These are phyloP conservation scores for Lactarius hatsudake DNA, from an alignment of 768 basidiomycete species.

Conservation along the genomic window DNA sequence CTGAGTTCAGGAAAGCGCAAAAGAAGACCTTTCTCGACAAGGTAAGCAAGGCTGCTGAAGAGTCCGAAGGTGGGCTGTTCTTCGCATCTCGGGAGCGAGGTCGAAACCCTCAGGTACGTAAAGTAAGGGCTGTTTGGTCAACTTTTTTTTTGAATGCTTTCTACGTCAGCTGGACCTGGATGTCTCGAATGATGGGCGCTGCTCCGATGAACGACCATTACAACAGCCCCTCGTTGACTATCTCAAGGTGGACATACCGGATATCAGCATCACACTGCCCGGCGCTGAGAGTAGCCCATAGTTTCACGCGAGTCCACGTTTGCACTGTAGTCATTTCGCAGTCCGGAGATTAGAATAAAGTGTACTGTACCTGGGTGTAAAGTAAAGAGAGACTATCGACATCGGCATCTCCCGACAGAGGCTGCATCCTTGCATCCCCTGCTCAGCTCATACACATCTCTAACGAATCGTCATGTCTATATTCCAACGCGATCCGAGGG, in stretches of 20 bases:
- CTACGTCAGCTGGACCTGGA: neutral
- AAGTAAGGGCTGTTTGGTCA: too few relatives aligned
- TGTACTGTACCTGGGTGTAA: neutral
- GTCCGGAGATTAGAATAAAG: neutral
- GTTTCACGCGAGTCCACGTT: neutral
- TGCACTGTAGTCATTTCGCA: neutral
- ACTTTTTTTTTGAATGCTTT: neutral
- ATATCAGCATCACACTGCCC: conserved; percentile 15
- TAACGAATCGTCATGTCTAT: conserved; percentile 39
- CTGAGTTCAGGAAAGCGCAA: conserved; percentile 16
- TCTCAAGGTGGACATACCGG: conserved; percentile 25
- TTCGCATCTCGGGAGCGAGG: conserved; percentile 19
- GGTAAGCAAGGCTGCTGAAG: neutral
- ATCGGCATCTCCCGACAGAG: conserved; percentile 20
- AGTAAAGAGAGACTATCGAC: neutral
- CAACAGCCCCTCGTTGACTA: conserved; percentile 16
- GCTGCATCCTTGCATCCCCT: neutral
- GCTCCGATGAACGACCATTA: neutral
- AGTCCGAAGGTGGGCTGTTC: conserved; percentile 17
- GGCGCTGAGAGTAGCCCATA: conserved; percentile 5
- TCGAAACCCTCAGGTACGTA: conserved; percentile 8
- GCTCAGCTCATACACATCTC: conserved; percentile 7
- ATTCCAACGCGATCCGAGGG: conserved; percentile 90
- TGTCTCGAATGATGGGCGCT: neutral
- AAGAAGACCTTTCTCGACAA: conserved; percentile 5